Evolutionary conservation across 2,329 filamentous ascomycete species (phyloP).

Genomic region (Fusarium sp.): DNA sequence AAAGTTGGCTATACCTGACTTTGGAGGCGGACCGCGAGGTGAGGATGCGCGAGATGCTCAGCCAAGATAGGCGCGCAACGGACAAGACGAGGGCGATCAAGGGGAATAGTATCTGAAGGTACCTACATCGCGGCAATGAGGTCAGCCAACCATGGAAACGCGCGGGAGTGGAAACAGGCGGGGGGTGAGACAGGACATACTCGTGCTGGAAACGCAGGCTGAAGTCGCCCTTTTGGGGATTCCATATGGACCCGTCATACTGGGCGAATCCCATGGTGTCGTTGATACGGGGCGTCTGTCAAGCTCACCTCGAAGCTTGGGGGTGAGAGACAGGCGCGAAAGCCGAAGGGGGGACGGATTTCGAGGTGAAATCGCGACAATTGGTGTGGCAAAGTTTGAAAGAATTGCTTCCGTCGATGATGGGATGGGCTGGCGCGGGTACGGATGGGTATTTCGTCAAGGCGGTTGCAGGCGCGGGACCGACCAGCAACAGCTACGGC

Average conservation of each 20-base stretch:
- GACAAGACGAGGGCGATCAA: constrained; percentile 77
- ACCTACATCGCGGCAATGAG: constrained; percentile 39
- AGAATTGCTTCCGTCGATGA: constrained; percentile 1
- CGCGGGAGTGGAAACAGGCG: not conserved
- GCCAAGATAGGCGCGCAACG: constrained; percentile 70
- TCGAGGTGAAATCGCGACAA: constrained; percentile 12
- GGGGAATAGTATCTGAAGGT: constrained; percentile 78
- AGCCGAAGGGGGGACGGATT: constrained; percentile 18
- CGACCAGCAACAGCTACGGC: constrained; percentile 14
- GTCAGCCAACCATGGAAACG: constrained; percentile 16
- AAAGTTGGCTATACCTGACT: constrained; percentile 66
- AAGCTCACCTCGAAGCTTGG: constrained; percentile 28
- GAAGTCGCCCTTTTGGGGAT: constrained; percentile 66
- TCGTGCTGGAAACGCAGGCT: constrained; percentile 72
- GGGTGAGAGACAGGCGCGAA: constrained; percentile 12
- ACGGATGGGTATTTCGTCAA: constrained; percentile 25
- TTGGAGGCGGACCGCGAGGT: constrained; percentile 58
- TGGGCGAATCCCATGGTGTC: constrained; percentile 61
- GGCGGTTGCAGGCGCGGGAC: constrained; percentile 27
- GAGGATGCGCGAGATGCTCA: constrained; percentile 64
- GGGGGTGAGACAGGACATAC: constrained; percentile 59
- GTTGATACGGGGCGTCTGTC: constrained; percentile 16
- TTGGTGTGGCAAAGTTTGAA: constrained; percentile 1
- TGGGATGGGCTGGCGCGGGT: constrained; percentile 7
- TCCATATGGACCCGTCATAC: constrained; percentile 70